phyloP scores from a whole-genome alignment of 176 grass and related monocot genomes.

The Rhipidocladum racemiflorum region DNA sequence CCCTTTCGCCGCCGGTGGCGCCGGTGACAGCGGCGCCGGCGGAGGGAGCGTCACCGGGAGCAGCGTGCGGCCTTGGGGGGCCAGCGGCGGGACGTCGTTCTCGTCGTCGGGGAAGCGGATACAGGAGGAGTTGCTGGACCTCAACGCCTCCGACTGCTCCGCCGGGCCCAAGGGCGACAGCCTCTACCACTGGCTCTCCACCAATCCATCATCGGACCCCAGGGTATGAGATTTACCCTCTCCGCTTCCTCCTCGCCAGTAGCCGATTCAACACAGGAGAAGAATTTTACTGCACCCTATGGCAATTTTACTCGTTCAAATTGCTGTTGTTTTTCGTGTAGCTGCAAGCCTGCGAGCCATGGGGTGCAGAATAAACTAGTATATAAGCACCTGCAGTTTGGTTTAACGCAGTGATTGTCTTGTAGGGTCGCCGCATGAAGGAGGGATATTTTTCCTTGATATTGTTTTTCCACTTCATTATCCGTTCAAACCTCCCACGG shows the following conservation, averaged over 20 bases:
- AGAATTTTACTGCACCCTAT: background rate
- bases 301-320: background rate
- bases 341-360: background rate
- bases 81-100: conserved; percentile 54
- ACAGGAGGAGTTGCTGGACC: conserved; percentile 83
- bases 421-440: conserved; percentile 83
- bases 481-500: conserved; percentile 77
- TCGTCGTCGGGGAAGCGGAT: conserved; percentile 84
- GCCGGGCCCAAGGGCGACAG: conserved; percentile 79
- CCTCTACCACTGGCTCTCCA: conserved; percentile 94
- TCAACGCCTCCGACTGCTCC: conserved; percentile 66
- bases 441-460: conserved; percentile 93
- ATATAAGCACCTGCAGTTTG: background rate
- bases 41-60: conserved; percentile 28
- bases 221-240: conserved; percentile 31
- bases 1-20: conserved; percentile 18
- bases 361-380: background rate
- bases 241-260: background rate
- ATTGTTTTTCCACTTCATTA: conserved; percentile 75
- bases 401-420: conserved; percentile 1
- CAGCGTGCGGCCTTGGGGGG: conserved; percentile 49
- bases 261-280: background rate
- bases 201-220: conserved; percentile 77
- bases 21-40: background rate
- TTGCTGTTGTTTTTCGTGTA: background rate